Conservation (phyloP, 1,139 yeast species). For the Entelexis paramagnoliae region DNA sequence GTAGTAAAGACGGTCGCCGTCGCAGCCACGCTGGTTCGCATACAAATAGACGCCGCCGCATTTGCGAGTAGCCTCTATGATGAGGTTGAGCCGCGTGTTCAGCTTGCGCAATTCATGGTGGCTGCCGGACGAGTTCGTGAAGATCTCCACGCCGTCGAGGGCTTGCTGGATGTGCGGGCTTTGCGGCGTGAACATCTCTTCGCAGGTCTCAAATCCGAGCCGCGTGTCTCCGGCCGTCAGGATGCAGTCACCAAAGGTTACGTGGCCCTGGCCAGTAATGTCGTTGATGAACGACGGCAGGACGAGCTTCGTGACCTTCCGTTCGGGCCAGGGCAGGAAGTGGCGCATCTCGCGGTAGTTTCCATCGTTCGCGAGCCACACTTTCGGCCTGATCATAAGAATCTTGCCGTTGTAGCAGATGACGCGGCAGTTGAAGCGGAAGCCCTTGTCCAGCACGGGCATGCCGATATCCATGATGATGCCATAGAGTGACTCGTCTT, state of each 20-base stretch:
- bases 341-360: conserved; percentile 95
- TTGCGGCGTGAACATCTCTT: conserved; percentile 90
- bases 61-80: conserved; percentile 83
- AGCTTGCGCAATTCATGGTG: conserved; percentile 91
- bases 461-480: conserved; percentile 85
- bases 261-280: conserved; percentile 53
- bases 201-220: conserved; percentile 94
- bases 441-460: conserved; percentile 81
- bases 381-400: conserved; percentile 78
- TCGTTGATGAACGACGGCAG: conserved; percentile 58
- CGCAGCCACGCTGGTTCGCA: conserved; percentile 95
- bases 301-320: conserved; percentile 57
- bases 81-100: conserved; percentile 71
- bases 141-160: conserved; percentile 89
- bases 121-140: conserved; percentile 91
- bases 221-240: conserved; percentile 74
- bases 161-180: conserved; percentile 91
- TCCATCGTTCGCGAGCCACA: conserved; percentile 92
- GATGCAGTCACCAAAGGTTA: conserved; percentile 83
- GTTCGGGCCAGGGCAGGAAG: conserved; percentile 86
- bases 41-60: conserved; percentile 94
- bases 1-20: conserved; percentile 91
- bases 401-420: conserved; percentile 70
- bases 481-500: conserved; percentile 55
- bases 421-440: conserved; percentile 83